Conservation (phyloP, 2,329 filamentous ascomycete species). For the Septoria petroselini region DNA sequence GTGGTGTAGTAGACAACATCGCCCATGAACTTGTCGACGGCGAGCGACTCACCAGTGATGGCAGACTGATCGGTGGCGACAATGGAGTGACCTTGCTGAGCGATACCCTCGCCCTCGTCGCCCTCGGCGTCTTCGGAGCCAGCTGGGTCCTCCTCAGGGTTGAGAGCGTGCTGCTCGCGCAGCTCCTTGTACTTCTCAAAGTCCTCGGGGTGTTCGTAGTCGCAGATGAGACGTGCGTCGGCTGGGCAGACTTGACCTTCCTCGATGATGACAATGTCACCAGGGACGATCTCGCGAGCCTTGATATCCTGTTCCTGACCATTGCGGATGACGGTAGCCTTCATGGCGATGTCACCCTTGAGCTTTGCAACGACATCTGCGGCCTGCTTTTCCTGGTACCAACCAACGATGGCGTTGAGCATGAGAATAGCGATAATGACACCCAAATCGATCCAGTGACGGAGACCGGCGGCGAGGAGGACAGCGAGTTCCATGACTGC, state of each 20-base stretch:
- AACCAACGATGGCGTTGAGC: constrained; percentile 73
- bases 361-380: constrained; percentile 71
- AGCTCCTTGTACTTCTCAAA: constrained; percentile 66
- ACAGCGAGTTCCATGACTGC: constrained; percentile 75
- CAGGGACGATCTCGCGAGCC: constrained; percentile 70
- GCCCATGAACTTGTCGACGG: constrained; percentile 75
- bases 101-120: constrained; percentile 57
- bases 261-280: constrained; percentile 71
- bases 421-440: constrained; percentile 72
- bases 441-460: constrained; percentile 74
- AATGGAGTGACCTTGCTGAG: constrained; percentile 63
- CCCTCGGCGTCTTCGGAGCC: constrained; percentile 59
- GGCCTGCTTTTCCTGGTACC: constrained; percentile 79
- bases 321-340: constrained; percentile 64
- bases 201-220: constrained; percentile 65
- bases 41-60: constrained; percentile 76
- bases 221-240: constrained; percentile 69
- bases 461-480: constrained; percentile 68
- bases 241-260: constrained; percentile 69
- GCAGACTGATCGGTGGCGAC: constrained; percentile 74
- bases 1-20: constrained; percentile 75
- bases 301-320: constrained; percentile 66
- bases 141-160: constrained; percentile 57
- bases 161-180: constrained; percentile 51
- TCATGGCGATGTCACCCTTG: constrained; percentile 78